Percentiles rank a stretch among this genome's conserved stretches.
Conservation (phyloP, 176 grass and related monocot genomes). For the Rhynchospora pubera region DNA sequence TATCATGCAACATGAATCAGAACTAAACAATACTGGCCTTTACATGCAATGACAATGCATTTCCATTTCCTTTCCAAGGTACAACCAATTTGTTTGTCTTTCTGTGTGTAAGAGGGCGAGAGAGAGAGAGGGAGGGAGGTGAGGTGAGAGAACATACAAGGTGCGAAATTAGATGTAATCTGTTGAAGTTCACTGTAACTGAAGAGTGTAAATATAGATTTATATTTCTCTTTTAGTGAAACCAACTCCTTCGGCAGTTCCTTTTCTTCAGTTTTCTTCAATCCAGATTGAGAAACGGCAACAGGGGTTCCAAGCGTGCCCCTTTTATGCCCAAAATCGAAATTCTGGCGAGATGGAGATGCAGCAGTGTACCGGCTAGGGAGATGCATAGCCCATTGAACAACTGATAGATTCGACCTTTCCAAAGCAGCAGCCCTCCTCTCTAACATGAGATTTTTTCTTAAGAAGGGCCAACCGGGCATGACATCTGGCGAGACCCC, state of each 20-base stretch:
- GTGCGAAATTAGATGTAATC: conserved; percentile 70
- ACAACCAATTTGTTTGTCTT: background rate
- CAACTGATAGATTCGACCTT: conserved; percentile 57
- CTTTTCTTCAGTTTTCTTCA: conserved; percentile 24
- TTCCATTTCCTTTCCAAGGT: background rate
- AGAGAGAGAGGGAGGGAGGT: background rate
- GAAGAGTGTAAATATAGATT: conserved; percentile 51
- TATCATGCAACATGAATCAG: background rate
- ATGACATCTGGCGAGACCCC: conserved; percentile 26
- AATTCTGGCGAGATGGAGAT: conserved; percentile 42
- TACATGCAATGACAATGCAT: background rate
- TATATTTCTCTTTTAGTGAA: conserved; percentile 58
- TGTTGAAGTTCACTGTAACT: conserved; percentile 54
- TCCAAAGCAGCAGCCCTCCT: conserved; percentile 26
- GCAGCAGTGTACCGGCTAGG: conserved; percentile 49
- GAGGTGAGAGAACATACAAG: conserved; percentile 28
- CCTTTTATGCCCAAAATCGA: background rate
- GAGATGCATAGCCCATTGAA: conserved; percentile 91
- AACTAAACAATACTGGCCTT: background rate
- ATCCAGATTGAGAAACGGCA: background rate
- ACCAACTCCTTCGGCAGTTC: conserved; percentile 54
- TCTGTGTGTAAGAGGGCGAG: background rate
- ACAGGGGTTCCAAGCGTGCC: background rate
- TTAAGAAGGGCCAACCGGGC: conserved; percentile 72
- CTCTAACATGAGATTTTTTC: conserved; percentile 35